phyloP scores from a whole-genome alignment of 148 eudicot species.

The Camellia sinensis region DNA sequence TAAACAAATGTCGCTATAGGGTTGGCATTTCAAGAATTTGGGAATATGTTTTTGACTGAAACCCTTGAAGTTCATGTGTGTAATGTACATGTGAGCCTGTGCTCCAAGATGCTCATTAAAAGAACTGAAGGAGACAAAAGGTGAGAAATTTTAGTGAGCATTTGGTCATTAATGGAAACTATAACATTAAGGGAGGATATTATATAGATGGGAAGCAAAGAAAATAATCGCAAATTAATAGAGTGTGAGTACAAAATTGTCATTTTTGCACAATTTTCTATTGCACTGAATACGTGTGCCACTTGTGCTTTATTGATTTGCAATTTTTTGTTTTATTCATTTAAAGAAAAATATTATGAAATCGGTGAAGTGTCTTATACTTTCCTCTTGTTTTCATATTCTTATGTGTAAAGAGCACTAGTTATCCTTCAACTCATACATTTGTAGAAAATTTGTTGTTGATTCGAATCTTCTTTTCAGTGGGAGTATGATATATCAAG shows the following conservation, averaged over 20 bases:
- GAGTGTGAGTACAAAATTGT: no score
- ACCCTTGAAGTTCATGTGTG: constrained; percentile 6
- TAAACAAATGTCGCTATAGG: not conserved
- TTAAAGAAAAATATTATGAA: no score
- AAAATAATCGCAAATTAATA: no score
- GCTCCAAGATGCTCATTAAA: constrained; percentile 9
- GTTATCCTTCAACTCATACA: no score
- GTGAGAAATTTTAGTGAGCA: constrained; percentile 5
- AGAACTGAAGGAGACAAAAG: constrained; percentile 23
- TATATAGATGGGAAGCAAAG: no score
- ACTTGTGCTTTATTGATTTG: no score
- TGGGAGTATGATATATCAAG: not conserved
- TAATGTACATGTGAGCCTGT: constrained; percentile 18
- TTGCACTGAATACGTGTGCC: no score
- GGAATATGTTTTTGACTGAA: constrained; percentile 17
- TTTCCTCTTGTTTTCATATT: no score
- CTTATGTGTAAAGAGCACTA: no score
- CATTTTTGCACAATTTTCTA: no score
- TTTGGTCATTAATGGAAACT: not conserved
- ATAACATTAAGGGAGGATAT: not conserved
- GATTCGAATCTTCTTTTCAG: not conserved
- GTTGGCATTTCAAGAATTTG: constrained; percentile 6
- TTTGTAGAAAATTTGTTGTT: not conserved
- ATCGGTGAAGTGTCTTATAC: no score
- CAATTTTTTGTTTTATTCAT: no score